Conservation (phyloP, 2,329 filamentous ascomycete species). For the Pseudocercospora fijiensis region DNA sequence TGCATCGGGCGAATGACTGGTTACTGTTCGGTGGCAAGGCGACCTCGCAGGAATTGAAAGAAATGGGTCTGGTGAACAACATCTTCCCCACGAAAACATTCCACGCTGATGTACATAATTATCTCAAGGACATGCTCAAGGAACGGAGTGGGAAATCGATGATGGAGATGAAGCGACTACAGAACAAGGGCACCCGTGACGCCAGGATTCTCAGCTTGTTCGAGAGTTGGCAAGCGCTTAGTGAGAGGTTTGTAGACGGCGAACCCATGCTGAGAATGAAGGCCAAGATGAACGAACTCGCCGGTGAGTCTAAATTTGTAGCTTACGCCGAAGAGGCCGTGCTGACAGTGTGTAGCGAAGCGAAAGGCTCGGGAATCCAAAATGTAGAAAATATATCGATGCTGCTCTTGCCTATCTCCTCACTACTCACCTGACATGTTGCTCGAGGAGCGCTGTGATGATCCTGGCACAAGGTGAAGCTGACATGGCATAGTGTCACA, state of each 20-base stretch:
- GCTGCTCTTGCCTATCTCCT: background rate
- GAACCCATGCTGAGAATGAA: slow-evolving; percentile 33
- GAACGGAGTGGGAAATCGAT: slow-evolving; percentile 30
- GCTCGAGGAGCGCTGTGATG: background rate
- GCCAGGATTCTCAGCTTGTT: slow-evolving; percentile 30
- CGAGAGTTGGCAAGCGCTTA: slow-evolving; percentile 28
- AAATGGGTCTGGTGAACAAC: slow-evolving; percentile 32
- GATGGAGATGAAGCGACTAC: slow-evolving; percentile 35
- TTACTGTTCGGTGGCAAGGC: slow-evolving; percentile 33
- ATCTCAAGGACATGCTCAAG: slow-evolving; percentile 30
- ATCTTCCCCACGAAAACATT: slow-evolving; percentile 32
- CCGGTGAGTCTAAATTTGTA: slow-evolving; percentile 22
- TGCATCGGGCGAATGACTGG: slow-evolving; percentile 33
- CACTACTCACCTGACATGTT: background rate
- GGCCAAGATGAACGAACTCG: slow-evolving; percentile 33
- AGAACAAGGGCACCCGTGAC: slow-evolving; percentile 27
- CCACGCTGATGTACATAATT: slow-evolving; percentile 28
- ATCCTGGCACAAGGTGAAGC: background rate
- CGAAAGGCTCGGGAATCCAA: slow-evolving; percentile 20
- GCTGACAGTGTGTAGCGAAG: slow-evolving; percentile 17
- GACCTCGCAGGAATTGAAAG: slow-evolving; percentile 29
- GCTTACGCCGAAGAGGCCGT: background rate
- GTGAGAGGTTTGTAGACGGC: slow-evolving; percentile 33
- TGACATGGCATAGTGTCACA: background rate
- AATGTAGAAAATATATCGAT: slow-evolving; percentile 12